phyloP scores from a whole-genome alignment of 2,329 filamentous ascomycete species.

The Alternaria brassicae region DNA sequence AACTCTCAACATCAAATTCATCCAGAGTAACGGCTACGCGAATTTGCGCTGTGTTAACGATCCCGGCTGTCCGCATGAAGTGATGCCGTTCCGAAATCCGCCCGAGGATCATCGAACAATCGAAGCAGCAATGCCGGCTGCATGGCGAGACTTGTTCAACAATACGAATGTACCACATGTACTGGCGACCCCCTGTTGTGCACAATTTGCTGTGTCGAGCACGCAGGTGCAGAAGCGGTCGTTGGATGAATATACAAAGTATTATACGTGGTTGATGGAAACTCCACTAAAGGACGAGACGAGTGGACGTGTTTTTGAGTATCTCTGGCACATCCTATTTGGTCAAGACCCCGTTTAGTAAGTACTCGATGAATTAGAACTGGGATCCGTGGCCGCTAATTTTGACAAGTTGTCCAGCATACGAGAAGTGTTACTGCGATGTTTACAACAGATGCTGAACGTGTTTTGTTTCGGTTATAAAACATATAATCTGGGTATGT shows the following conservation, averaged over 20 bases:
- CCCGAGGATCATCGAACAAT: constrained; percentile 19
- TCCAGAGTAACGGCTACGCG: constrained; percentile 50
- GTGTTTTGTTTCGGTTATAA: not conserved
- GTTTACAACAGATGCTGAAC: constrained; percentile 25
- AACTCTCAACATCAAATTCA: constrained; percentile 47
- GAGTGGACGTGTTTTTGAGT: constrained; percentile 33
- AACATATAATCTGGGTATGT: not conserved
- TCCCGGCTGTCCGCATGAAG: constrained; percentile 51
- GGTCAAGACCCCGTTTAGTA: constrained; percentile 30
- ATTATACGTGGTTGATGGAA: constrained; percentile 32
- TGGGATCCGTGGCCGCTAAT: constrained; percentile 6
- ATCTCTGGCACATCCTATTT: constrained; percentile 39
- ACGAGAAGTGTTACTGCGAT: constrained; percentile 30
- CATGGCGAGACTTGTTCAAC: constrained; percentile 27
- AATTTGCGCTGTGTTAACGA: constrained; percentile 51
- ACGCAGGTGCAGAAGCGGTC: constrained; percentile 35
- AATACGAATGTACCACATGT: constrained; percentile 20
- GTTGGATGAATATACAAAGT: constrained; percentile 37
- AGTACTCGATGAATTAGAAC: constrained; percentile 14
- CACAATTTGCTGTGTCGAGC: constrained; percentile 47
- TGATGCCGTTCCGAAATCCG: constrained; percentile 45
- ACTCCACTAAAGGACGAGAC: constrained; percentile 33
- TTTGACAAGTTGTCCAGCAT: constrained; percentile 25
- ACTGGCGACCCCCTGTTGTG: constrained; percentile 57
- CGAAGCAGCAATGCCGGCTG: constrained; percentile 24